These are phyloP conservation scores for Barnettozyma populi DNA, from an alignment of 805 yeast species.

Conservation along the genomic window DNA sequence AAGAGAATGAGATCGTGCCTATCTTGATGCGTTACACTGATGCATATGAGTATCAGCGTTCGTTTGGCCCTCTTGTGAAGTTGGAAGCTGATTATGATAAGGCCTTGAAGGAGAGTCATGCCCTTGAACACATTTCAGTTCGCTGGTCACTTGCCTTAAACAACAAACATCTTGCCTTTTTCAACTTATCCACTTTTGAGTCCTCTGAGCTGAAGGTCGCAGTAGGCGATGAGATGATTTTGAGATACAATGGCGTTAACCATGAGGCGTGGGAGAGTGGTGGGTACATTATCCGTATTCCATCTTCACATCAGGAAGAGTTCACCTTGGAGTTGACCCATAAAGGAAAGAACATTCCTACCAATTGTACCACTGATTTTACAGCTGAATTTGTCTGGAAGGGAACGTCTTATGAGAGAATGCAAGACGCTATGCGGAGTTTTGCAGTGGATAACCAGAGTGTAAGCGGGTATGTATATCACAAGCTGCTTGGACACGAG, in stretches of 20 bases:
- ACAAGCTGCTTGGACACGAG: conserved; percentile 75
- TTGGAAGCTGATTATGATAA: conserved; percentile 79
- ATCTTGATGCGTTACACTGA: conserved; percentile 72
- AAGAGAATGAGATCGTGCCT: conserved; percentile 60
- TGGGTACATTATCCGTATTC: conserved; percentile 70
- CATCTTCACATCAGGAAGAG: conserved; percentile 59
- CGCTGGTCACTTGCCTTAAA: conserved; percentile 69
- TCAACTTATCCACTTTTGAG: conserved; percentile 64
- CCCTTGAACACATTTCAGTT: conserved; percentile 65
- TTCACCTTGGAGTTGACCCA: conserved; percentile 65
- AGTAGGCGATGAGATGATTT: conserved; percentile 77
- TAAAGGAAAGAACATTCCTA: conserved; percentile 44
- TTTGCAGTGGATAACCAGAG: conserved; percentile 70
- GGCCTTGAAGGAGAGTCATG: conserved; percentile 68
- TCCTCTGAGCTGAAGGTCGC: conserved; percentile 61
- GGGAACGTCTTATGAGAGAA: conserved; percentile 74
- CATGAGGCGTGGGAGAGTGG: conserved; percentile 64
- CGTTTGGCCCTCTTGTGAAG: conserved; percentile 78
- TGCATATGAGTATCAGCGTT: conserved; percentile 78
- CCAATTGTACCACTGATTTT: conserved; percentile 57
- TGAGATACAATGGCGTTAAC: conserved; percentile 54
- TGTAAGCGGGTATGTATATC: conserved; percentile 69
- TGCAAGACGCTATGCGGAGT: conserved; percentile 68
- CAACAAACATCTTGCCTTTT: conserved; percentile 62
- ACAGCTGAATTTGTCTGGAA: conserved; percentile 89